Base-by-base conservation (phyloP, 1,139 yeast genomes). In the Suhomyces terraborum region DNA sequence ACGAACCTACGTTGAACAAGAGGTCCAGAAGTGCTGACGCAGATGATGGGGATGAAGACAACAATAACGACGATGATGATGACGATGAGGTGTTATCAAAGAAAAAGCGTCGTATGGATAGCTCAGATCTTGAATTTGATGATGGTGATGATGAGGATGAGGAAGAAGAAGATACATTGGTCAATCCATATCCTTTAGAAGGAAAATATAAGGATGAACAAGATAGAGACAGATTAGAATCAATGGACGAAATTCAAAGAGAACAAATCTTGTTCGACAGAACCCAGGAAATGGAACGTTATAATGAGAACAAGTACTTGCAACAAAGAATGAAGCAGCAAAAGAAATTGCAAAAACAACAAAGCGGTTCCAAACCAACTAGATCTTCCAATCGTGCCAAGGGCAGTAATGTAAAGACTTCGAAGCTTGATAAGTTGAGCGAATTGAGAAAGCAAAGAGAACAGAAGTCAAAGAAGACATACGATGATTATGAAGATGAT, bases 251-350 rank as follows among this genome's bases (percentile, higher is more conserved):
- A 71, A 80, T 93, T 61, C 86, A 86, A 55, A 82, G 98, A 56
- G 98, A 93, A 69, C 83, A 87, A 53, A 79, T 88, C 44, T 76
- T 93, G 46, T 94, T 88, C 55, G 98, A 93, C 46, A 87, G 99
- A 64, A 79, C 88, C 5, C 96, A 89, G 63, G 95, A 88, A 52
- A 80, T 88, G 82, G 95, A 91, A 60, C 79, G 84, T 50, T 89
- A 74, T 63, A 82, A 85, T 43, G 98, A 93, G 65, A 80, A 88
- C 61, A 78, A 79, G 58, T 82, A 84, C 56, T 80, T 94, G 55
- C 88, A 86, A 27, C 84, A 88, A 57, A 83, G 98, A 65, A 84
- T 88, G 53, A 75, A 69, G 54, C 77, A 80, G 51, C 77, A 82
- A 31, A 48, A 51, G 46, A 43, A 41, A 36, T 24, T 46, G 34